Base-by-base conservation (phyloP, 371 early-diverging fungal species). In the Choanephora cucurbitarum region DNA sequence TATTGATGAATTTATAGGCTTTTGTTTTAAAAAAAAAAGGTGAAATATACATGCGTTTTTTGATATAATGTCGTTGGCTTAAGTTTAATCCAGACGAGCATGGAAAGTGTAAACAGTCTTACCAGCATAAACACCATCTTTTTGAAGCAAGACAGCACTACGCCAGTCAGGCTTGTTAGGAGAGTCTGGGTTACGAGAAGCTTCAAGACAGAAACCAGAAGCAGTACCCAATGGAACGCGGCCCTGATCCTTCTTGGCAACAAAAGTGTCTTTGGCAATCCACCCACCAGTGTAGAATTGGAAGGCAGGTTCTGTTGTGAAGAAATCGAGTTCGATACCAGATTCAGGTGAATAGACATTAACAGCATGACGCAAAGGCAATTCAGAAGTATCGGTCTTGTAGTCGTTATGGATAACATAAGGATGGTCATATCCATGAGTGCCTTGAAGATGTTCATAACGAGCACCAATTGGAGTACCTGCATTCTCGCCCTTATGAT, bases 231-330 rank as follows among this genome's bases (percentile, higher is more conserved):
- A 60, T 15, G 56, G 32, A 15, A 51, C 50, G 7, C 61, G 44
- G 6, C 51, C 60, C 45, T 75, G 79, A 33, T 73, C 55, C n/a
- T 73, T 73, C 37, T 68, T 70, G 55, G 79, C 75, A 18, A 68
- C 64, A 43, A 77, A 58, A 4, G 22, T 58, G 23, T 55, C 57
- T 1, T 62, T 34, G 0, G 67, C 48, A 33, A 87, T 66, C 58
- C 69, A 87, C 49, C 89, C 88, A 42, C 83, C 89, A 6, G 90
- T 85, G 64, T 91, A 91, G 46, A 91, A 67, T 66, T 90, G 90
- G 70, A 91, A 86, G 0, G 88, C 87, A 24, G 86, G 81, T n/a
- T 86, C 86, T 19, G 82, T 81, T 1, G 88, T 86, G 2, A 70
- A 60, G 57, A 89, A 70, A 17, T 73, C 63, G 60, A 91, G 52